Evolutionary conservation across 176 grass and related monocot genomes (phyloP), one percentile per base, ranked within the genome.

Genomic region (Pontederia paniculata): DNA sequence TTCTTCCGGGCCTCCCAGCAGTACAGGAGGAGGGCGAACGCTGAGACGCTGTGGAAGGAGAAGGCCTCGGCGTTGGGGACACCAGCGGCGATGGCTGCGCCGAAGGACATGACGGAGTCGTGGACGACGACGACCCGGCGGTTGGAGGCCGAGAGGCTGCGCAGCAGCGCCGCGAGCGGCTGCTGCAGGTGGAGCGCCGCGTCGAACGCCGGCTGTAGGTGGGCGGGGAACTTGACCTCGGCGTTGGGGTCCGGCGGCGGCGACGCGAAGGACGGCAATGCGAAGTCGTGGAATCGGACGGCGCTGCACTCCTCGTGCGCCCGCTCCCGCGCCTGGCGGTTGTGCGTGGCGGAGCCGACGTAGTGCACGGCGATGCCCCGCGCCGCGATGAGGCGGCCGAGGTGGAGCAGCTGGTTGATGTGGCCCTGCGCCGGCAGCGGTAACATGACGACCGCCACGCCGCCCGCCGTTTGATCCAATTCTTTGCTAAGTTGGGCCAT

Each of bases 41-140:
- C 67, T 19, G 67, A 70, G 52, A 70, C 67, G 54, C 20, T 70
- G 67, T 70, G 67, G 67, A 70, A 57, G 54, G 54, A 46, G 67
- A 70, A 37, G 20, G 54, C 42, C 20, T 44, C 53, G 54, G 48
- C 15, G 43, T 45, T 23, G 20, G 54, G 67, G 54, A 70, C 9
- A 14, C 53, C n/a, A 19, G 43, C 42, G 13, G 54, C 42, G 21
- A 23, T 8, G 44, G 37, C 67, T 42, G 44, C 54, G 14, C 52
- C 16, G 67, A 70, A 70, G 44, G 54, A 47, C 67, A 70, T 70
- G 67, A 54, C 12, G 21, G 67, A 70, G 67, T 70, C 67, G 44
- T 70, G 67, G 43, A 70, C 21, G 54, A 70, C 21, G 54, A 48
- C 54, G 21, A 70, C 67, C 18, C 67, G 67, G 21, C 67, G 67